Conservation (phyloP, 805 yeast genomes). For the Spathaspora hagerdaliae region DNA sequence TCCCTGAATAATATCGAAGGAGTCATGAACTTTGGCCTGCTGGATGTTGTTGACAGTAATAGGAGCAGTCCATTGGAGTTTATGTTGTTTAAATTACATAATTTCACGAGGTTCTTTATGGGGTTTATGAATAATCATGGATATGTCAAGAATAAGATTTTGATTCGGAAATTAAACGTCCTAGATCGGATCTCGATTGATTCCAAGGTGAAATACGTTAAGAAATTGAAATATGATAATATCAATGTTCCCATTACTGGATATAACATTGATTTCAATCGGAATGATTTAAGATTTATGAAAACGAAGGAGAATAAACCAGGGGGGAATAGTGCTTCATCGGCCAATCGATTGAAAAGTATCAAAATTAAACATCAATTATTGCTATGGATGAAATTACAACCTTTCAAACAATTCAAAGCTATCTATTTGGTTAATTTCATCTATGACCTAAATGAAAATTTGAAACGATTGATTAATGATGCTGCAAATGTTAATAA, state of each 20-base stretch:
- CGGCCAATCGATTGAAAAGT: constrained; percentile 13
- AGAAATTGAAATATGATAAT: constrained; percentile 1
- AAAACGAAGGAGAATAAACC: constrained; percentile 3
- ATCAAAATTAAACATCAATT: constrained; percentile 24
- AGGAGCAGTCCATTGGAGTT: neutral
- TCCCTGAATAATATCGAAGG: constrained; percentile 16
- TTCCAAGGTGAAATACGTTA: constrained; percentile 3
- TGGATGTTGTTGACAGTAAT: neutral
- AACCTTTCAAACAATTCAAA: constrained; percentile 30
- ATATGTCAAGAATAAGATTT: constrained; percentile 4
- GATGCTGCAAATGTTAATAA: constrained; percentile 9
- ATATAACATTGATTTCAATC: constrained; percentile 30
- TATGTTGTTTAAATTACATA: constrained; percentile 6
- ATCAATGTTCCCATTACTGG: constrained; percentile 17
- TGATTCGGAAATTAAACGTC: constrained; percentile 11
- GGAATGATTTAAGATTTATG: constrained; percentile 32
- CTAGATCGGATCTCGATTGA: constrained; percentile 9
- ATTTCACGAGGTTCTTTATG: constrained; percentile 9
- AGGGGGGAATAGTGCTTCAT: constrained; percentile 9
- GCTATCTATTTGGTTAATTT: constrained; percentile 15
- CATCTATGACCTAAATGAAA: constrained; percentile 12
- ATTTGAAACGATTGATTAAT: constrained; percentile 12
- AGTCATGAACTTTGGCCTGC: constrained; percentile 9
- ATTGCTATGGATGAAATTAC: constrained; percentile 33
- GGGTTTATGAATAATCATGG: constrained; percentile 8